A percentile compares a stretch with the other conserved stretches of the same genome.
phyloP scores from a whole-genome alignment of 306 rosid species.

The Trichosanthes truncata region DNA sequence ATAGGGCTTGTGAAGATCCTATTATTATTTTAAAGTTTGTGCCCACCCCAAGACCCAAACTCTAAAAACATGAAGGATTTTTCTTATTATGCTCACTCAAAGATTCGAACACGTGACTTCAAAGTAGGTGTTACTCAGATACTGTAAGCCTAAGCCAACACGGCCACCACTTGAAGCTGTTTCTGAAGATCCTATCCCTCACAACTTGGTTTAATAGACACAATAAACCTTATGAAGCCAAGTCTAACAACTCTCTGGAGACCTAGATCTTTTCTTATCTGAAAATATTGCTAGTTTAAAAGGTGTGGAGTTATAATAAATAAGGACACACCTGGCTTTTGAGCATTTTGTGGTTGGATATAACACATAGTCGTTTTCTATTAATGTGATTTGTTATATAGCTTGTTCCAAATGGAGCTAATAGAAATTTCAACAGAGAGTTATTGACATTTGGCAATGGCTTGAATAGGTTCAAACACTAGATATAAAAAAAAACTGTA shows the following conservation, averaged over 20 bases:
- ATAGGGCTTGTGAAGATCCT: too few relatives aligned
- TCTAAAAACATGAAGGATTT: not conserved
- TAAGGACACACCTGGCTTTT: not conserved
- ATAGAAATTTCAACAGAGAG: not conserved
- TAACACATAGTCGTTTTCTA: not conserved
- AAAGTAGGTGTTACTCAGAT: too few relatives aligned
- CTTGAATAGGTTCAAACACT: not conserved
- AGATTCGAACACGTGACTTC: too few relatives aligned
- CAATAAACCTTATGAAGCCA: not conserved
- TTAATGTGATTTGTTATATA: not conserved
- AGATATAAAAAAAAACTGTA: not conserved
- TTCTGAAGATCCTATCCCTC: too few relatives aligned
- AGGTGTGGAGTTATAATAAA: not conserved
- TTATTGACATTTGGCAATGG: not conserved
- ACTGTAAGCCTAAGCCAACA: not conserved
- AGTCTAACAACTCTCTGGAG: not conserved
- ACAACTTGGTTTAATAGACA: too few relatives aligned
- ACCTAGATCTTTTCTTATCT: not conserved
- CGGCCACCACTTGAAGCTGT: too few relatives aligned
- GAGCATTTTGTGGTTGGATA: not conserved
- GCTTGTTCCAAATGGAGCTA: not conserved
- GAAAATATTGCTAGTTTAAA: not conserved
- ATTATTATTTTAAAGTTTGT: too few relatives aligned
- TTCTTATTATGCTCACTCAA: too few relatives aligned
- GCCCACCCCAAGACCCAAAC: not conserved